phyloP scores from a whole-genome alignment of 768 basidiomycete species.

The Stropharia rugosoannulata region DNA sequence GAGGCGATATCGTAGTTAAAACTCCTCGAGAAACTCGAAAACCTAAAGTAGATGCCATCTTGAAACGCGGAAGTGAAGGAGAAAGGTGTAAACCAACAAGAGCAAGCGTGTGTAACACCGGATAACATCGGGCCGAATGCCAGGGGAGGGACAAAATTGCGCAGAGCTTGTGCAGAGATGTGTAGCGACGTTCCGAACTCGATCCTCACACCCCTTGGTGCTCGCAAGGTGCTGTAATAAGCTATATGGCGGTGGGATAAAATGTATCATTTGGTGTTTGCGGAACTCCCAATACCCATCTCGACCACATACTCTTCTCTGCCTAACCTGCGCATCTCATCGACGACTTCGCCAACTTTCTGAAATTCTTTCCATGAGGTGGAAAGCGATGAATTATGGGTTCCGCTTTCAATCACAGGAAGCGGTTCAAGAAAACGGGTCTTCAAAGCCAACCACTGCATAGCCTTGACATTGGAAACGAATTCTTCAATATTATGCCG shows the following conservation, averaged over 20 bases:
- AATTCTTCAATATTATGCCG: constrained; percentile 58
- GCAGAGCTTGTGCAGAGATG: not conserved
- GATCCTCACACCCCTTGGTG: no score
- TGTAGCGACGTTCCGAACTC: not conserved
- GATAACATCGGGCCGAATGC: constrained; percentile 5
- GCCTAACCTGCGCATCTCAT: constrained; percentile 61
- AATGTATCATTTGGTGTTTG: no score
- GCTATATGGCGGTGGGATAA: no score
- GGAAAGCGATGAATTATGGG: not conserved
- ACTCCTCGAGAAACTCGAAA: constrained; percentile 41
- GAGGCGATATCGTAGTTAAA: constrained; percentile 43
- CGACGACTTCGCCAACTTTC: constrained; percentile 68
- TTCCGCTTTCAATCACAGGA: not conserved
- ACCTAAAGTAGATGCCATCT: constrained; percentile 18
- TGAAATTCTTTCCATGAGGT: constrained; percentile 61
- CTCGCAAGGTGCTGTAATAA: no score
- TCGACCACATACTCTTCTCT: constrained; percentile 55
- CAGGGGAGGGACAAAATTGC: not conserved
- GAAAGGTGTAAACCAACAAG: no score
- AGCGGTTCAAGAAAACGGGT: constrained; percentile 59
- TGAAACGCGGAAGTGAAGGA: not conserved
- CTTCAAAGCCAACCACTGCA: constrained; percentile 78
- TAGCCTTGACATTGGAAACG: constrained; percentile 62
- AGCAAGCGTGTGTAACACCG: constrained; percentile 7
- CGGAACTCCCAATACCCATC: constrained; percentile 60